A percentile compares a stretch with the other conserved stretches of the same genome.
phyloP scores from a whole-genome alignment of 495 filamentous ascomycete genomes.

The Schizothecium vesticola region DNA sequence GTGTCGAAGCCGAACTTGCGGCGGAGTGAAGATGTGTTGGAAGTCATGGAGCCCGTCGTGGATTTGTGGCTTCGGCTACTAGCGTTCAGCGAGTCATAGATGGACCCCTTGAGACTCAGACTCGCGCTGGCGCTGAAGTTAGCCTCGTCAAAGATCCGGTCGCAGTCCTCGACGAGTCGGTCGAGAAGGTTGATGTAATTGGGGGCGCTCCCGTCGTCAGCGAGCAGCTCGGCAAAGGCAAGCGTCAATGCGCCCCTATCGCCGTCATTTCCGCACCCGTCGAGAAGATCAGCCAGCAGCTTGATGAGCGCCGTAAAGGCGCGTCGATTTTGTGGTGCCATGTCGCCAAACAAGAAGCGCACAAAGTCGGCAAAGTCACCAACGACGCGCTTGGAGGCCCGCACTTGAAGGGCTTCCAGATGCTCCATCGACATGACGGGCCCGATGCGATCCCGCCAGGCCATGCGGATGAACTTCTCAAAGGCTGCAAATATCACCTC shows the following conservation, averaged over 20 bases:
- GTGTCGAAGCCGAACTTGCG: slow-evolving; percentile 75
- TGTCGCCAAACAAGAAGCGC: slow-evolving; percentile 64
- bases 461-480: slow-evolving; percentile 84
- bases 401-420: slow-evolving; percentile 64
- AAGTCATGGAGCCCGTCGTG: slow-evolving; percentile 47
- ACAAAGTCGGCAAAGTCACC: slow-evolving; percentile 86
- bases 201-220: slow-evolving; percentile 68
- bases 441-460: slow-evolving; percentile 87
- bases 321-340: slow-evolving; percentile 87
- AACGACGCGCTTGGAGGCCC: slow-evolving; percentile 66
- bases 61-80: slow-evolving; percentile 41
- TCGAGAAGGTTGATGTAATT: slow-evolving; percentile 88
- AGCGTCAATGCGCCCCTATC: slow-evolving; percentile 86
- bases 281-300: slow-evolving; percentile 80
- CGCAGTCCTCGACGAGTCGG: slow-evolving; percentile 86
- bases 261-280: slow-evolving; percentile 90
- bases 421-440: slow-evolving; percentile 62
- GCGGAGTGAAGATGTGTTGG: slow-evolving; percentile 75
- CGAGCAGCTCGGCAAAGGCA: slow-evolving; percentile 84
- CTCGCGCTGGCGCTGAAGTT: slow-evolving; percentile 37
- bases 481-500: slow-evolving; percentile 93
- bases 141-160: slow-evolving; percentile 71
- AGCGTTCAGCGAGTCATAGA: slow-evolving; percentile 45
- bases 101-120: slow-evolving; percentile 26
- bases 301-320: slow-evolving; percentile 81